Percentiles rank a stretch among this genome's conserved stretches.
Conservation (phyloP, 257 asterid species). For the Solanum rostratum region DNA sequence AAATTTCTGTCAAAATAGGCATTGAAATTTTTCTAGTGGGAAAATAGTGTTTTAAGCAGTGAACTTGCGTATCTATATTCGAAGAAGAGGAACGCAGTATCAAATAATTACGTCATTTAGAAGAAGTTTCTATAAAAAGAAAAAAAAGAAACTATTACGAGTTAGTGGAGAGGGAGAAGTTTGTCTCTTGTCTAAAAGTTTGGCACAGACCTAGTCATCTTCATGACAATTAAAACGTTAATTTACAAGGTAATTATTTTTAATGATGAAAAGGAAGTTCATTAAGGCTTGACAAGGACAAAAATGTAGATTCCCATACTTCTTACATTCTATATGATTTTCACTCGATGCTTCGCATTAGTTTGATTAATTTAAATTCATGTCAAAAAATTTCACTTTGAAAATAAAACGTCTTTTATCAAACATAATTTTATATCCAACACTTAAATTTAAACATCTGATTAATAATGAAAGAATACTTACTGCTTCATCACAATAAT, state of each 20-base stretch:
- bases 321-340: background rate
- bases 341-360: no score
- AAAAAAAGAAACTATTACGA: no score
- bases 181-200: background rate
- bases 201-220: background rate
- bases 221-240: background rate
- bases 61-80: background rate
- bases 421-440: background rate
- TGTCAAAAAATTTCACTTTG: no score
- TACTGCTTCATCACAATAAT: background rate
- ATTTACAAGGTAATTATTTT: background rate
- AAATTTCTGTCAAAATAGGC: no score
- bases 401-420: accelerated
- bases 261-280: background rate
- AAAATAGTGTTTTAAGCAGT: no score
- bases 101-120: background rate
- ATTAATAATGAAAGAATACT: no score
- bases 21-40: no score
- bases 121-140: background rate
- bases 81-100: background rate
- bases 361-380: background rate
- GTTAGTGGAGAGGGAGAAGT: background rate
- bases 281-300: background rate
- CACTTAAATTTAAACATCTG: accelerated
- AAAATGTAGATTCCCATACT: background rate